phyloP scores from a whole-genome alignment of 2,329 filamentous ascomycete species.

The Emergomyces pasteurianus region DNA sequence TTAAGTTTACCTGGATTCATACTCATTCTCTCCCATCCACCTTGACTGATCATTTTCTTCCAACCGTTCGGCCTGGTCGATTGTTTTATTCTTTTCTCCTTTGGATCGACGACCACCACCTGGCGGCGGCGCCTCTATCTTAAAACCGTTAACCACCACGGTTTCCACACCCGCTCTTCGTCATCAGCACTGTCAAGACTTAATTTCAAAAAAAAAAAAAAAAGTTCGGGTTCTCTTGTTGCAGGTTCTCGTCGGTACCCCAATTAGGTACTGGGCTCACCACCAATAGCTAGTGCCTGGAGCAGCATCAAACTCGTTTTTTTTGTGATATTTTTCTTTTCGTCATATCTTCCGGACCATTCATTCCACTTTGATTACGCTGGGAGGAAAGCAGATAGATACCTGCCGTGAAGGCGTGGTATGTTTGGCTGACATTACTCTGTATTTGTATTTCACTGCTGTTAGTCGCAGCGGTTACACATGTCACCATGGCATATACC shows the following conservation, averaged over 20 bases:
- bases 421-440: conserved; percentile 1
- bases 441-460: background rate
- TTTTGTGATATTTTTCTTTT: background rate
- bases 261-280: background rate
- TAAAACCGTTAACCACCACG: background rate
- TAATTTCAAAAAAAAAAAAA: background rate
- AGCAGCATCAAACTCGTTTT: background rate
- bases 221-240: background rate
- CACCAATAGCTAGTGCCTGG: background rate
- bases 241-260: background rate
- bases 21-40: background rate
- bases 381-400: background rate
- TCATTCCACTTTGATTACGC: background rate
- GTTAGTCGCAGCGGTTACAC: conserved; percentile 16
- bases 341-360: background rate
- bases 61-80: background rate
- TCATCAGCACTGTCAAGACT: background rate
- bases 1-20: background rate
- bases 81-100: background rate
- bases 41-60: background rate
- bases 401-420: conserved; percentile 1
- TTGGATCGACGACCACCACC: background rate
- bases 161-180: no score
- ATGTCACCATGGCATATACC: conserved; percentile 34
- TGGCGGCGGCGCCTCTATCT: background rate